Evolutionary conservation across 2,329 filamentous ascomycete genomes (phyloP), one percentile per base, ranked within the genome.

Genomic region (Beauveria australis): DNA sequence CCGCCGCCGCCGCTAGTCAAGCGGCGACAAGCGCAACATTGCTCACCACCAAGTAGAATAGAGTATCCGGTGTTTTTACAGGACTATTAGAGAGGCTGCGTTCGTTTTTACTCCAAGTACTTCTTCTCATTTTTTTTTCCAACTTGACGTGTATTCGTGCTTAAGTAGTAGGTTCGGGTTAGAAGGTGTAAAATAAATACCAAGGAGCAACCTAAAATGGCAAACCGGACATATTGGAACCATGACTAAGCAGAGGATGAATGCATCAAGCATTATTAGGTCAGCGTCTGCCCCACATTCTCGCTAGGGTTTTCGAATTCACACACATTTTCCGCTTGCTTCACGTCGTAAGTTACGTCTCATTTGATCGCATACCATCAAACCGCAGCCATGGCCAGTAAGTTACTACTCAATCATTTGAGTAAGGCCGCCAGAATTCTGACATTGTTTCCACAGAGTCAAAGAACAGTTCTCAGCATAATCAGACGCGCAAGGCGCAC

Each of bases 391-490:
- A 76, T 76, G 74, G 74, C 74, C 68, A 76, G 74, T 76, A 70
- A 62, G 74, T 76, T 14, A 14, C 28, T 8, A 5, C 8, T 9
- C 8, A 24, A 37, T n/a, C 14, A 16, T 7, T 7, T 18, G 52
- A 61, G 52, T 53, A n/a, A 19, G 47, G n/a, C 24, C n/a, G 28
- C 4, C 18, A 22, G 51, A 37, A 22, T 55, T 19, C 26, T 53
- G 55, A 58, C 3, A 12, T 16, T 6, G 12, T 30, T 18, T 64
- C 55, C 44, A 62, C 77, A 97, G 92, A 97, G 87, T 97, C 94
- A 75, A 97, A 97, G 92, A 97, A 97, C 89, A 95, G 91, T 83
- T 97, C 93, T 75, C 93, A 97, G 86, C 92, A 97, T 84, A 97
- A 97, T 83, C 89, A 94, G 88, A 87, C 86, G 79, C 89, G 89